A percentile compares a stretch with the other conserved stretches of the same genome.
phyloP scores from a whole-genome alignment of 176 grass and related monocot species.

The Dactylis glomerata region DNA sequence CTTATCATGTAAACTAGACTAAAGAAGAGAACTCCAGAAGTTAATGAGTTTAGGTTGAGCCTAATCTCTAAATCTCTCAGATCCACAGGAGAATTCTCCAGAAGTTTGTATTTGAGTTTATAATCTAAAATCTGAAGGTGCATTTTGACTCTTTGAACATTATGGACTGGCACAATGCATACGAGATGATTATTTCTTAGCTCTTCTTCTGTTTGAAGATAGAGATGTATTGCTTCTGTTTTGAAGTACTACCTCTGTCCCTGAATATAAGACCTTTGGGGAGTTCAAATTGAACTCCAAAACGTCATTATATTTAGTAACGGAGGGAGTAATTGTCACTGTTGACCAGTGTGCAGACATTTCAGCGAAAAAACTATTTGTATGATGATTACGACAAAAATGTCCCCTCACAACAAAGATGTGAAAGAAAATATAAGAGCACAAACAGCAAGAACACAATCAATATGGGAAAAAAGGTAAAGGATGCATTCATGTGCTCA shows the following conservation, averaged over 20 bases:
- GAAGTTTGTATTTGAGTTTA: background rate
- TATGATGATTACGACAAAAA: background rate
- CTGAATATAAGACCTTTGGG: too few species aligned
- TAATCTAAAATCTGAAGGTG: background rate
- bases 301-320: too few species aligned
- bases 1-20: background rate
- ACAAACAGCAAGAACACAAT: background rate
- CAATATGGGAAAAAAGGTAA: background rate
- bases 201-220: background rate
- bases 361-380: background rate
- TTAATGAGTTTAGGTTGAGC: background rate
- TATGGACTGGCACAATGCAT: background rate
- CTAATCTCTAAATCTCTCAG: background rate
- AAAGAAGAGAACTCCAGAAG: background rate
- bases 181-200: background rate
- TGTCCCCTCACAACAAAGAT: background rate
- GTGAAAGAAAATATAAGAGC: background rate
- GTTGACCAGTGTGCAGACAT: background rate
- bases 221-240: background rate
- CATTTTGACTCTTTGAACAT: background rate
- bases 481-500: background rate
- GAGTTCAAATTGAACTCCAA: too few species aligned
- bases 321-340: background rate
- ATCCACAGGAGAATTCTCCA: background rate
- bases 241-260: too few species aligned